A percentile compares a stretch with the other conserved stretches of the same genome.
Evolutionary conservation across 805 yeast genomes (phyloP).

Genomic region (Saccharomyces mikatae): DNA sequence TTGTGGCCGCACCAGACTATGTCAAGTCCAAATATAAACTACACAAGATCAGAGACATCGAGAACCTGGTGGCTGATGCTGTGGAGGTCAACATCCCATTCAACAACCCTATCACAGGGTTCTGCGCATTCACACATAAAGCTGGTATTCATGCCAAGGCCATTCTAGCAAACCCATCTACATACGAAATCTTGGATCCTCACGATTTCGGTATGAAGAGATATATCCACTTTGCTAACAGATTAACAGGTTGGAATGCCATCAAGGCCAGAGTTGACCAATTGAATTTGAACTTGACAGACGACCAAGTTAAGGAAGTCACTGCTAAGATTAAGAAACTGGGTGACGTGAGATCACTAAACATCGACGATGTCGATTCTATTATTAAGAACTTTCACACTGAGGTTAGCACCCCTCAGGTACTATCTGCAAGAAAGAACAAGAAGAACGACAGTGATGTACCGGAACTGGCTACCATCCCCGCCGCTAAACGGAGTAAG

Average conservation of each 20-base stretch:
- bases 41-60: constrained; percentile 92
- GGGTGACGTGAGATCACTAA: constrained; percentile 91
- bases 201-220: constrained; percentile 92
- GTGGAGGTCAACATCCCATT: constrained; percentile 96
- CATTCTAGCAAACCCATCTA: constrained; percentile 94
- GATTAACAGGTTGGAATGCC: constrained; percentile 98
- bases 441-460: constrained; percentile 4
- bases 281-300: constrained; percentile 80
- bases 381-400: constrained; percentile 91
- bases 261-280: constrained; percentile 97
- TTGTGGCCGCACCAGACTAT: constrained; percentile 95
- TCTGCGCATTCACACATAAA: constrained; percentile 98
- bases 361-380: constrained; percentile 95
- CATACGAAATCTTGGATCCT: constrained; percentile 95
- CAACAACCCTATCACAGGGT: constrained; percentile 97
- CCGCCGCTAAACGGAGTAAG: constrained; percentile 30
- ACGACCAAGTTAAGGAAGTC: constrained; percentile 91
- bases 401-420: constrained; percentile 50
- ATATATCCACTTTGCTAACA: constrained; percentile 95
- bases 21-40: constrained; percentile 89
- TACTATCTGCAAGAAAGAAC: constrained; percentile 25
- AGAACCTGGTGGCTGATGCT: constrained; percentile 92
- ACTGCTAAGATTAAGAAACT: constrained; percentile 86
- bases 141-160: constrained; percentile 99
- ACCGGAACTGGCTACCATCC: constrained; percentile 11